Base-by-base conservation (phyloP, 2,329 filamentous ascomycete species). In the Monilinia fructicola region DNA sequence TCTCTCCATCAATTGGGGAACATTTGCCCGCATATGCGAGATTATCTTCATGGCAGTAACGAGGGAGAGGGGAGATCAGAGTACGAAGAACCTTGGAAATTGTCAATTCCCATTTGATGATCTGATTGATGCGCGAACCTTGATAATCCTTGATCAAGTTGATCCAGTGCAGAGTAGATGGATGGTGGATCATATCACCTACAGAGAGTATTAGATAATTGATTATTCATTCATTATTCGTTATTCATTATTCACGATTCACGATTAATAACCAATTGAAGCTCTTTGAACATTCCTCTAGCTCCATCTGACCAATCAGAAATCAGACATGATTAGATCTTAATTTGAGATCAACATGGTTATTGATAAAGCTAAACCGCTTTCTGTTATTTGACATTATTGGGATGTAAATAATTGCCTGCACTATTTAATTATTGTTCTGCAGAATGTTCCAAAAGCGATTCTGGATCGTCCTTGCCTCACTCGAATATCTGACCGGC, bases 391-490 rank as follows among this genome's bases (percentile, higher is more conserved):
- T n/a, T 44, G 18, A n/a, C 40, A 21, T 23, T 21, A 46, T 40
- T 40, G 42, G 55, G 23, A 31, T 58, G 7, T 42, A 3, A 38
- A 55, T n/a, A 21, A 55, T 55, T 55, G 18, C 16, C 26, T 55
- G 38, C 10, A 55, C 10, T 18, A 35, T 35, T 31, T 3, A 3
- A 31, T n/a, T n/a, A 31, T 31, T 35, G 31, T 35, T 35, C 31
- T 35, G 31, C 28, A 6, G 2, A 38, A 0, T 40, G 42, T 63
- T 54, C 48, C 28, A 28, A 5, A 54, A 40, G n/a, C 1, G 16
- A 42, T 11, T 44, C 48, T 54, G 23, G 35, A 63, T 63, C 35
- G 44, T 50, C 42, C 44, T 35, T 46, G 1, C 42, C 58, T 60
- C n/a, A 6, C 28, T 31, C 14, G n/a, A 46, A 21, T 46, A 6